Evolutionary conservation across 23 red algal genomes (phyloP).

Genomic region (Gracilaria domingensis): DNA sequence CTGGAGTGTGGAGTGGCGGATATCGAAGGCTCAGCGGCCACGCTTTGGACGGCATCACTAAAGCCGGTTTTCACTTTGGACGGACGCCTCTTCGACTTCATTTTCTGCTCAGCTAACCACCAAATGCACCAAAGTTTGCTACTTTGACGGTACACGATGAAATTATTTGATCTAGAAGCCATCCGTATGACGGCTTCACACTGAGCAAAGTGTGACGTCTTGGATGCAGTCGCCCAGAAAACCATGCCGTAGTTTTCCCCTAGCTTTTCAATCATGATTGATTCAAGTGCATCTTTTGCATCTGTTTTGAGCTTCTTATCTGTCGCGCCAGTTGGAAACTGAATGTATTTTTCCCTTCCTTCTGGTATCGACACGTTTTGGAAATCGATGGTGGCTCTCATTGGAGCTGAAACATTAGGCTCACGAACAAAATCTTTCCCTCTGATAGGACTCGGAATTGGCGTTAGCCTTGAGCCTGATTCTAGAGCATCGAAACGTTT

Average conservation of each 20-base stretch:
- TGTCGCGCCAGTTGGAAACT: background rate
- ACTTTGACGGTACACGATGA: conserved; percentile 15
- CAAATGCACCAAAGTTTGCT: conserved; percentile 20
- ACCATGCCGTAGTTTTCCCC: background rate
- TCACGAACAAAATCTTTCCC: background rate
- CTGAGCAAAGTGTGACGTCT: conserved; percentile 9
- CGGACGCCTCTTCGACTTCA: conserved; percentile 1
- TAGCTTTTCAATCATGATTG: conserved; percentile 6
- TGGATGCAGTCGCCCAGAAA: conserved; percentile 8
- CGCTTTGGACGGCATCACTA: background rate
- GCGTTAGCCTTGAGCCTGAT: background rate
- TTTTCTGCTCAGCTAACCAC: conserved; percentile 12
- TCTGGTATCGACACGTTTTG: background rate
- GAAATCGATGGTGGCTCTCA: background rate
- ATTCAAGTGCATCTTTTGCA: conserved; percentile 23
- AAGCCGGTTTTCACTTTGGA: background rate
- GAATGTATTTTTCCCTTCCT: background rate
- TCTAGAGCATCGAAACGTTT: background rate
- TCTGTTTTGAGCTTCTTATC: conserved; percentile 35
- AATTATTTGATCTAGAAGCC: background rate
- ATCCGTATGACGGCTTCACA: conserved; percentile 21
- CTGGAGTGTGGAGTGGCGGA: too few species aligned
- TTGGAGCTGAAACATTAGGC: background rate
- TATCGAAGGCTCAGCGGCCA: background rate
- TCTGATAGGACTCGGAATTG: conserved; percentile 13